These are phyloP conservation scores for Pseudomonodictys pantanalensis DNA, from an alignment of 495 filamentous ascomycete genomes.

Conservation along the genomic window DNA sequence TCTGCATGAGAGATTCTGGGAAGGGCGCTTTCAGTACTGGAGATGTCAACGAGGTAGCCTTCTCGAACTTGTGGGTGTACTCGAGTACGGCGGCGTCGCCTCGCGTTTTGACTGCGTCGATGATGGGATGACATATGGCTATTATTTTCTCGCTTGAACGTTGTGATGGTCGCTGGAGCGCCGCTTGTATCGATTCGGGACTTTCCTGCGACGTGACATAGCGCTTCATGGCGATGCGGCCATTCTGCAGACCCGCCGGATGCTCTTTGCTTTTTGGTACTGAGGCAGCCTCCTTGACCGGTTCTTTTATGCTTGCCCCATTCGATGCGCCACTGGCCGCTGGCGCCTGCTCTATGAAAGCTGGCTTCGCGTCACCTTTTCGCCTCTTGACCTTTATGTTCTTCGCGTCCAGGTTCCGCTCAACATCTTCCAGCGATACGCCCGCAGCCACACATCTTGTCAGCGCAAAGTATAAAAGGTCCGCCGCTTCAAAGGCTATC, in stretches of 20 bases:
- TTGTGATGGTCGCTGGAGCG: conserved; percentile 84
- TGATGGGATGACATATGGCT: conserved; percentile 83
- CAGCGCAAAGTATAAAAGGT: conserved; percentile 92
- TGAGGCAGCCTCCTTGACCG: conserved; percentile 44
- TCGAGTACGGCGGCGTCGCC: conserved; percentile 85
- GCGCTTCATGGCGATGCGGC: conserved; percentile 78
- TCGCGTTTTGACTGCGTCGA: conserved; percentile 72
- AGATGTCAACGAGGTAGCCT: conserved; percentile 82
- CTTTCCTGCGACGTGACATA: conserved; percentile 63
- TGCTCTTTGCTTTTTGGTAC: conserved; percentile 45
- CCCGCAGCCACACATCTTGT: conserved; percentile 81
- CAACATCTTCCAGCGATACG: conserved; percentile 81
- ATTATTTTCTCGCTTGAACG: conserved; percentile 87
- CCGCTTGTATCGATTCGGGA: conserved; percentile 59
- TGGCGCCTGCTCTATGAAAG: conserved; percentile 54
- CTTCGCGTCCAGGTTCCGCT: conserved; percentile 89
- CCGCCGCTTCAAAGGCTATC: conserved; percentile 88
- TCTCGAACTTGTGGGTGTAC: conserved; percentile 97
- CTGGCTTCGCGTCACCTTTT: conserved; percentile 88
- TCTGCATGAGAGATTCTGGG: conserved; percentile 75
- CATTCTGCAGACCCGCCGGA: conserved; percentile 51
- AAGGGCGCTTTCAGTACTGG: conserved; percentile 88
- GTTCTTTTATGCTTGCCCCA: conserved; percentile 31
- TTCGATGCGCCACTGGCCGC: conserved; percentile 7
- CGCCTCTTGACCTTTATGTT: conserved; percentile 87